phyloP scores from a whole-genome alignment of 2,329 filamentous ascomycete genomes.

The Aspergillus sp. region DNA sequence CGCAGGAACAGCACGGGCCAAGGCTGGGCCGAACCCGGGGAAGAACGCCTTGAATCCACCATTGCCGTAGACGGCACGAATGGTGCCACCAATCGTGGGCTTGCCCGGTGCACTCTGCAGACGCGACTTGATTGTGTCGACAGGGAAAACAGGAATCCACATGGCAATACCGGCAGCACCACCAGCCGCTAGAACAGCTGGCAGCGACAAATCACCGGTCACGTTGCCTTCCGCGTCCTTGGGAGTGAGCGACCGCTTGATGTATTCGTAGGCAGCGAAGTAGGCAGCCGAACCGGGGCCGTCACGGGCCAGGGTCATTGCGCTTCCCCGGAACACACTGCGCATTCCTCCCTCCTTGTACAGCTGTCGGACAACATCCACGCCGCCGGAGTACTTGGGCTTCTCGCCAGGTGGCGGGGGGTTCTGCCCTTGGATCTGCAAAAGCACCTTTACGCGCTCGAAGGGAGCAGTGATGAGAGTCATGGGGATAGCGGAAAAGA shows the following conservation, averaged over 20 bases:
- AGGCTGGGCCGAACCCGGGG: conserved; percentile 89
- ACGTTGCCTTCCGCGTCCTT: conserved; percentile 73
- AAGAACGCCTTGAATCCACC: conserved; percentile 93
- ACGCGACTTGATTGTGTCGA: conserved; percentile 94
- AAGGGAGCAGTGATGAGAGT: conserved; percentile 98
- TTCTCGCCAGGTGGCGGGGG: conserved; percentile 65
- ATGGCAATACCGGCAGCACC: conserved; percentile 92
- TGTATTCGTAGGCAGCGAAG: conserved; percentile 95
- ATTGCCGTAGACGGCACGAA: conserved; percentile 76
- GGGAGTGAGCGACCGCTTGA: conserved; percentile 85
- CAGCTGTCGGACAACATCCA: conserved; percentile 89
- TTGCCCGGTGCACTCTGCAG: conserved; percentile 88
- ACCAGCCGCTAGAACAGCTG: conserved; percentile 81
- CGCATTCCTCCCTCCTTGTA: conserved; percentile 88
- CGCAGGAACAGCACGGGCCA: conserved; percentile 89
- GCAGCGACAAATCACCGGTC: conserved; percentile 73
- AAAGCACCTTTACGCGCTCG: conserved; percentile 96
- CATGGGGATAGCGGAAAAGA: conserved; percentile 98
- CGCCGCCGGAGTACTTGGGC: conserved; percentile 81
- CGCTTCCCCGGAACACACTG: conserved; percentile 87
- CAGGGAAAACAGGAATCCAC: conserved; percentile 98
- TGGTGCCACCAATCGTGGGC: conserved; percentile 75
- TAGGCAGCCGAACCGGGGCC: conserved; percentile 92
- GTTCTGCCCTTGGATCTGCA: conserved; percentile 61
- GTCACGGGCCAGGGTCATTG: conserved; percentile 89